Evolutionary conservation across 371 early-diverging fungal genomes (phyloP).

Genomic region (Mucor plumbeus): DNA sequence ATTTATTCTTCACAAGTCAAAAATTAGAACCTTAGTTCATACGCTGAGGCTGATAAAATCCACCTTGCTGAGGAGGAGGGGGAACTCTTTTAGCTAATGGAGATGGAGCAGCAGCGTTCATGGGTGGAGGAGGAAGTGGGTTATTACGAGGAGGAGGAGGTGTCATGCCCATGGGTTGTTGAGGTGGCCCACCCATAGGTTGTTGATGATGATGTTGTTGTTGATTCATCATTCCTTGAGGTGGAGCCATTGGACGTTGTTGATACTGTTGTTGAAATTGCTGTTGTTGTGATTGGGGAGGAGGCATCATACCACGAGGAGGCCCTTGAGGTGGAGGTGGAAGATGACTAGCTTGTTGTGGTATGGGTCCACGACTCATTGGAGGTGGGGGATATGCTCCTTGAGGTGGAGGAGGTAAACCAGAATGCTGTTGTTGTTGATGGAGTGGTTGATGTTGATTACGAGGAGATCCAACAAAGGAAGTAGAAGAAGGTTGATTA

Average conservation of each 20-base stretch:
- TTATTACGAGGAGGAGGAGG: constrained; percentile 15
- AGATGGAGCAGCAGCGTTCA: constrained; percentile 38
- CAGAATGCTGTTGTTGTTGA: constrained; percentile 19
- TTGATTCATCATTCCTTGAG: neutral
- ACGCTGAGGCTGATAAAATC: constrained; percentile 19
- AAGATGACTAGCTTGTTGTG: constrained; percentile 5
- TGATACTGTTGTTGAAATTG: constrained; percentile 1
- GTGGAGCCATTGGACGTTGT: neutral
- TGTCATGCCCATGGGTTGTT: neutral
- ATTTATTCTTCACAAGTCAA: neutral
- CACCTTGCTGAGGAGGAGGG: constrained; percentile 23
- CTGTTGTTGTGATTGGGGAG: constrained; percentile 12
- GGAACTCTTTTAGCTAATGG: constrained; percentile 8
- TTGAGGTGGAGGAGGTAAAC: constrained; percentile 30
- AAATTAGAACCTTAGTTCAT: constrained; percentile 10
- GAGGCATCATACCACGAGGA: constrained; percentile 17
- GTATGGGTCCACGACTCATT: constrained; percentile 17
- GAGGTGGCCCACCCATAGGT: constrained; percentile 17
- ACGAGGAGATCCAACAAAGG: constrained; percentile 35
- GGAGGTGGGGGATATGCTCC: constrained; percentile 28
- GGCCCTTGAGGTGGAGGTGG: constrained; percentile 20
- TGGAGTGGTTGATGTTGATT: constrained; percentile 24
- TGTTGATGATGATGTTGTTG: neutral
- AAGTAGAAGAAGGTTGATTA: constrained; percentile 41
- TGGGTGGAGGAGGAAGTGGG: constrained; percentile 44